Percentiles rank a stretch among this genome's conserved stretches.
Conservation (phyloP, 306 rosid species). For the Sindora glabra region DNA sequence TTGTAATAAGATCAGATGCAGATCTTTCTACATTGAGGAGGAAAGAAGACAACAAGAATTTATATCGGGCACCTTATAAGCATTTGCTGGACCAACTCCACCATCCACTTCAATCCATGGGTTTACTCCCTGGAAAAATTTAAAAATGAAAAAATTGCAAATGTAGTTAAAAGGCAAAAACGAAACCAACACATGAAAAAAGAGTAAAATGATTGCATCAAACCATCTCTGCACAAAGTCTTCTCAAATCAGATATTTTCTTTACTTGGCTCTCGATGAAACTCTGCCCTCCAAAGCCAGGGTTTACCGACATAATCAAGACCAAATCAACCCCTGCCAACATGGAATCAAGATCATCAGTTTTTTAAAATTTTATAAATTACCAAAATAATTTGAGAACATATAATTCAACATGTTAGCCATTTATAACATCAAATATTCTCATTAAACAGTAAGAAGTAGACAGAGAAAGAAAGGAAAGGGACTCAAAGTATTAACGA, state of each 20-base stretch:
- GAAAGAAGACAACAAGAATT: conserved; percentile 9
- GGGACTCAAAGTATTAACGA: neutral
- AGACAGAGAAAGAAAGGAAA: neutral
- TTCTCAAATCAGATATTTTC: conserved; percentile 93
- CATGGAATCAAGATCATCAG: conserved; percentile 22
- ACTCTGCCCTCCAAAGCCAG: conserved; percentile 99
- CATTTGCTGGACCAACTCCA: conserved; percentile 83
- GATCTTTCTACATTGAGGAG: neutral
- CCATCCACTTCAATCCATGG: conserved; percentile 99
- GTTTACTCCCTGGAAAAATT: conserved; percentile 89
- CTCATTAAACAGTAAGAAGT: too few relatives aligned
- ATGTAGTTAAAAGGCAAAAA: neutral
- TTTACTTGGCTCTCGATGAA: conserved; percentile 99
- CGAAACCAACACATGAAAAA: neutral
- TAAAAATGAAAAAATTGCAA: neutral
- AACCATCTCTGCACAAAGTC: conserved; percentile 89
- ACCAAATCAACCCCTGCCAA: conserved; percentile 89
- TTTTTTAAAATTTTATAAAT: too few relatives aligned
- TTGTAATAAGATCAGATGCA: neutral
- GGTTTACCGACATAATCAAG: conserved; percentile 97
- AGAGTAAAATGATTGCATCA: neutral
- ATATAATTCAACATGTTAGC: too few relatives aligned
- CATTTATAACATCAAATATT: too few relatives aligned
- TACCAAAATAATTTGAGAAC: too few relatives aligned
- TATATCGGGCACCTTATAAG: conserved; percentile 81